Conservation (phyloP, 1,284 basidiomycete genomes). For the Irpex sp. region DNA sequence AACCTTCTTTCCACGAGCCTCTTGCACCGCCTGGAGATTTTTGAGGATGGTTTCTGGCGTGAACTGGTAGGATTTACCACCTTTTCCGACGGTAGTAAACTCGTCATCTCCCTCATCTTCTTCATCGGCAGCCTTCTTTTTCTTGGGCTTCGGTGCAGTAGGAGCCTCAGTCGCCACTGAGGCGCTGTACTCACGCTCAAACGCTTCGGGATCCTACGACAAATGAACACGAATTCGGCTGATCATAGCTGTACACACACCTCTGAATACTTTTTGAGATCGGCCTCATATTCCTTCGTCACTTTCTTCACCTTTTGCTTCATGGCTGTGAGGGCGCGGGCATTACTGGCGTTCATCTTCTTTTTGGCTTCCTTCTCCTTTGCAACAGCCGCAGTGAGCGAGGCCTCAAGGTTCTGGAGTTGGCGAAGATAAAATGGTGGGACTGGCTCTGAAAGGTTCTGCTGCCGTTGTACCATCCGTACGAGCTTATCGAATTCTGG, state of each 20-base stretch:
- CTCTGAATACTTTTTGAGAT: conserved; percentile 77
- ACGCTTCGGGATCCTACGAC: conserved; percentile 81
- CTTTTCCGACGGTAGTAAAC: conserved; percentile 92
- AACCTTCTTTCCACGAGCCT: conserved; percentile 96
- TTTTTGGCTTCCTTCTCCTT: conserved; percentile 92
- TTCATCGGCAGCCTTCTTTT: conserved; percentile 34
- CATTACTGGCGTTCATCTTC: conserved; percentile 96
- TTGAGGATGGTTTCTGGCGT: conserved; percentile 93
- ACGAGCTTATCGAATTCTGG: conserved; percentile 95
- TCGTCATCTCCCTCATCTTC: conserved; percentile 53
- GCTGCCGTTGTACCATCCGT: conserved; percentile 88
- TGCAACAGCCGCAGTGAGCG: conserved; percentile 70
- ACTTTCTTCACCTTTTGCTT: conserved; percentile 97
- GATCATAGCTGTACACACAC: conserved; percentile 40
- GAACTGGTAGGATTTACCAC: conserved; percentile 82
- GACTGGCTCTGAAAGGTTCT: conserved; percentile 82
- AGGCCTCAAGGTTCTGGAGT: conserved; percentile 74
- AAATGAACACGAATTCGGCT: neutral
- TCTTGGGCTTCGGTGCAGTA: conserved; percentile 40
- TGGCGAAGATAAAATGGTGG: conserved; percentile 86
- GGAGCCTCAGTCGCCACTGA: conserved; percentile 48
- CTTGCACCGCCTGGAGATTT: conserved; percentile 87
- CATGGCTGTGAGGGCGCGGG: conserved; percentile 93
- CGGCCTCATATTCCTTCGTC: conserved; percentile 84
- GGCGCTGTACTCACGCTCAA: conserved; percentile 73